Evolutionary conservation across 441 rosid genomes (phyloP), one percentile per base, ranked within the genome.

Genomic region (Gossypium schwendimanii): DNA sequence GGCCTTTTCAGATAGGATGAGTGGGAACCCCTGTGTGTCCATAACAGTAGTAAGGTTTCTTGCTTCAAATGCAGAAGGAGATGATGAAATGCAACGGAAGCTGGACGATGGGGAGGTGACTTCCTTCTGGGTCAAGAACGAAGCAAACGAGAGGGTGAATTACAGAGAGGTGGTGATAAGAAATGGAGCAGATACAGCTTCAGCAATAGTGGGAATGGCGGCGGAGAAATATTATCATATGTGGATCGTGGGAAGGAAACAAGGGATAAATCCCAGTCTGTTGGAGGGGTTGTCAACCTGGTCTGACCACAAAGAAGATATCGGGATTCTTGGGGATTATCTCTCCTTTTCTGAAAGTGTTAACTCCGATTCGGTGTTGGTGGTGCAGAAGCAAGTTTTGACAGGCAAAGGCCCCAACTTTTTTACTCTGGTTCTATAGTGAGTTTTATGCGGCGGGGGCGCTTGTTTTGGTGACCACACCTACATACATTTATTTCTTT

Each of bases 121-220:
- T 0, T 88, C 88, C 86, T 92, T 94, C 23, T 86, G 92, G 97
- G 89, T 86, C 57, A 88, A 84, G 68, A 91, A 89, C 53, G 97
- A 87, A 65, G 7, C 69, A 8, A 89, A 89, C 6, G 74, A 79
- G 5, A 79, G 10, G 58, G 91, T 90, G 49, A 63, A 26, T 9
- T 94, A 88, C 73, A 83, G 83, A 47, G 96, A 91, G 65, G 87
- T 85, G 39, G 86, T 85, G 55, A 96, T 89, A 53, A 81, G 72
- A 33, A 81, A 87, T 55, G 97, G 98, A 18, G 89, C 80, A 1
- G 96, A 91, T 50, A 88, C 96, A 0, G 14, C 84, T 4, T 82
- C 88, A 3, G 88, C 92, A 12, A 87, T 94, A 17, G 90, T 76
- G 3, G 88, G 88, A 0, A 77, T 89, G 81, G 79, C 84, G 0